Evolutionary conservation across 2,329 filamentous ascomycete genomes (phyloP), one percentile per base, ranked within the genome.

Genomic region (Aureobasidium sp.): DNA sequence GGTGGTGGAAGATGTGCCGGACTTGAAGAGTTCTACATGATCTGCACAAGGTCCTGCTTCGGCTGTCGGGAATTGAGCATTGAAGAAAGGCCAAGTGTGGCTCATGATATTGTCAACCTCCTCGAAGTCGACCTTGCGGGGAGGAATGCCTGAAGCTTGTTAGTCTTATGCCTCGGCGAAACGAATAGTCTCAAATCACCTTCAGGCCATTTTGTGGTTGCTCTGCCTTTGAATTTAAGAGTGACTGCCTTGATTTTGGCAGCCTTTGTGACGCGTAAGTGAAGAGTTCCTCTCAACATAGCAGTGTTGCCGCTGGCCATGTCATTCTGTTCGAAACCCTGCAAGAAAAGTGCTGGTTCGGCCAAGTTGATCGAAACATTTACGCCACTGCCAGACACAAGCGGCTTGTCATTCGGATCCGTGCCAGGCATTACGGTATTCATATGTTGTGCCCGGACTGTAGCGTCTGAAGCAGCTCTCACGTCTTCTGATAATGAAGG

Each of bases 201-300:
- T 78, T 97, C 94, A 17, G 94, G 93, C 94, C 94, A 99, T 71
- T 96, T 91, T 1, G 94, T 97, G 66, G 88, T 84, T 3, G 91
- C 90, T 71, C 86, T 88, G 34, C 93, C 94, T 44, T 87, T 84
- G 68, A 99, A 89, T 69, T 90, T 93, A 58, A 99, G 80, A 6
- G 89, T 91, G 27, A 99, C 84, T 4, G 90, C 88, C 78, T 96
- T 97, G 67, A 99, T 87, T 76, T 99, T 99, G 51, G 91, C 86
- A 66, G 90, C 89, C 72, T 97, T 97, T 50, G 89, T 87, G 13
- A 97, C 84, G 64, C 87, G 87, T 42, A 99, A 73, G 69, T 90
- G 87, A 62, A 99, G 75, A 67, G 87, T 91, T 20, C 94, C 94
- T 62, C 94, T 84, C 15, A 99, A 80, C 71, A 99, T 87, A 1